These are phyloP conservation scores for Trichosporon sp. DNA, from an alignment of 1,284 basidiomycete species.

Conservation along the genomic window DNA sequence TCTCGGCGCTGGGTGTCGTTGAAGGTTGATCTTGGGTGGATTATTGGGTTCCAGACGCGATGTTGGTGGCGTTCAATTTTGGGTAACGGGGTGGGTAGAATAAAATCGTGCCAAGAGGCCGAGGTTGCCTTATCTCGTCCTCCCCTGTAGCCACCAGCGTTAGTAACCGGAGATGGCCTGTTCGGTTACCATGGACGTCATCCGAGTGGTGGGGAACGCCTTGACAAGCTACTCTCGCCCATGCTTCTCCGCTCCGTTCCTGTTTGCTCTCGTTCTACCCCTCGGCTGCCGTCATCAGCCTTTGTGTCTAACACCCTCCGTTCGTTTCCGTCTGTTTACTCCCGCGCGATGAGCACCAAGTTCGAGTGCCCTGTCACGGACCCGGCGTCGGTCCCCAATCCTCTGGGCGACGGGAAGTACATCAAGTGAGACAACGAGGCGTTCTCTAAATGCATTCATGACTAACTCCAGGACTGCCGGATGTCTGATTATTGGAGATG, in stretches of 20 bases:
- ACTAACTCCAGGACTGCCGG: slow-evolving; percentile 47
- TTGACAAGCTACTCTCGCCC: slow-evolving; percentile 14
- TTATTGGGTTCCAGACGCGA: slow-evolving; percentile 8
- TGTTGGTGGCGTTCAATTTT: slow-evolving; percentile 20
- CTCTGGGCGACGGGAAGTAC: slow-evolving; percentile 67
- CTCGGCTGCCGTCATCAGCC: slow-evolving; percentile 3
- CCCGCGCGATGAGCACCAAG: slow-evolving; percentile 21
- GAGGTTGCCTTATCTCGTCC: slow-evolving; percentile 2
- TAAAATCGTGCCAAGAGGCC: not conserved
- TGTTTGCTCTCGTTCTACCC: not conserved
- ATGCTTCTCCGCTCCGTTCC: slow-evolving; percentile 3
- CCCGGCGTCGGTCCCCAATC: slow-evolving; percentile 57
- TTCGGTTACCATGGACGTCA: slow-evolving; percentile 13
- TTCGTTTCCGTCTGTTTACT: not conserved
- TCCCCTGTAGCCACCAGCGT: not conserved
- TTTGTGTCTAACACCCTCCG: not conserved
- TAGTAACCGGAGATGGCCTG: slow-evolving; percentile 14
- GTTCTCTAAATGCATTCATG: not conserved
- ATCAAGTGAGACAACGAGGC: slow-evolving; percentile 60
- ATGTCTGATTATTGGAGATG: slow-evolving; percentile 57
- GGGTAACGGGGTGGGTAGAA: slow-evolving; percentile 11
- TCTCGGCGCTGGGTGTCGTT: not conserved
- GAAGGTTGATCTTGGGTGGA: not conserved
- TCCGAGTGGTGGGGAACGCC: not conserved
- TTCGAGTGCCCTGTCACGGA: slow-evolving; percentile 42